Evolutionary conservation across 192 early-diverging fungal genomes (phyloP), one percentile per base, ranked within the genome.

Genomic region (Entophlyctis luteolus): DNA sequence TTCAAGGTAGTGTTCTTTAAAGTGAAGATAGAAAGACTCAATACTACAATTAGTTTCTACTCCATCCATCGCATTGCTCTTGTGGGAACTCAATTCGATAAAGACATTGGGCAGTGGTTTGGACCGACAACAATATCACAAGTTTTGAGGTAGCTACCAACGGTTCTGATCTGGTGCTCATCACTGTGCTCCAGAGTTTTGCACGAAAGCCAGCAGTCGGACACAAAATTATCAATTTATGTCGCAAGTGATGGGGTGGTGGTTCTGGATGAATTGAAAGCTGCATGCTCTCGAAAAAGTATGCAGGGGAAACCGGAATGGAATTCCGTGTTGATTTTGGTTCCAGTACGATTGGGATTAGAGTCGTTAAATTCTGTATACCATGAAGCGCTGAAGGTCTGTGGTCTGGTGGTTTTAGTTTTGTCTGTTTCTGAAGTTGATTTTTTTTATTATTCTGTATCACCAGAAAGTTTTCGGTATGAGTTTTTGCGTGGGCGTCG

Each of bases 21-120:
- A 22, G 32, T 34, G 49, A 22, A n/a, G n/a, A 45, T n/a, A 10
- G 54, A 18, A 23, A 18, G 0, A 22, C 4, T 55, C 12, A 20
- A n/a, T 55, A 10, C n/a, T n/a, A n/a, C n/a, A n/a, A n/a, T n/a
- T 46, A 89, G 87, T 27, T 82, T 89, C 0, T 95, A 94, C 59
- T 95, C 95, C n/a, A 91, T 98, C 18, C 96, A 98, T 50, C 79
- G 87, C 31, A 92, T 98, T 67, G 92, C 93, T 4, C 73, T 89
- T 22, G 74, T 89, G 4, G 96, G 95, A 12, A 81, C 82, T 53
- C 88, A 91, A 72, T 82, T 86, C 47, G 94, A 88, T 35, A 95
- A 94, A 68, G 84, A 89, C 33, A 90, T 98, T 71, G 96, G 96
- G 27, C 86, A 96, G 75, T 99, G 96, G 95, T 99, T 98, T 83